Conservation (phyloP, 805 yeast genomes). For the Candida oleophila region DNA sequence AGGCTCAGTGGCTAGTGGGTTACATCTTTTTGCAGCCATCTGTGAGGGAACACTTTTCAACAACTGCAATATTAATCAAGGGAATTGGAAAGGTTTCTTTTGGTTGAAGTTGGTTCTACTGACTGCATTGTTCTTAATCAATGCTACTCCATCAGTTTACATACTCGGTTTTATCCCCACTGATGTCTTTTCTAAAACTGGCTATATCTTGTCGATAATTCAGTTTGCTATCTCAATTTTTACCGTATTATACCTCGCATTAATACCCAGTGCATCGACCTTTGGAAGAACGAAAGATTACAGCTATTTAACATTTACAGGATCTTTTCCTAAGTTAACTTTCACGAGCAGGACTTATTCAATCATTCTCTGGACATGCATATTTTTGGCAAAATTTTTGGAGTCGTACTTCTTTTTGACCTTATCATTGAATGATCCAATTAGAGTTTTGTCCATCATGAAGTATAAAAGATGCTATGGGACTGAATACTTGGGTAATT, state of each 20-base stretch:
- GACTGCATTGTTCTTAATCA: conserved; percentile 16
- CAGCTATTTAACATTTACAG: conserved; percentile 16
- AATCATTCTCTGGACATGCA: conserved; percentile 26
- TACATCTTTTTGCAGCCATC: conserved; percentile 24
- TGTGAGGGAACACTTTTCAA: conserved; percentile 15
- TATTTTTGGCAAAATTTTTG: conserved; percentile 31
- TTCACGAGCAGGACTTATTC: conserved; percentile 24
- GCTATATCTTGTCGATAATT: conserved; percentile 19
- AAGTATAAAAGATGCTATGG: conserved; percentile 26
- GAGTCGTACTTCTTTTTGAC: conserved; percentile 39
- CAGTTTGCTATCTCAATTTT: conserved; percentile 29
- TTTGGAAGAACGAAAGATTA: conserved; percentile 6
- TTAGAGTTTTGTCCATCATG: conserved; percentile 27
- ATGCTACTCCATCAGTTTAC: conserved; percentile 28
- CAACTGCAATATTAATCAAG: background rate
- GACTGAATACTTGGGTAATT: conserved; percentile 21
- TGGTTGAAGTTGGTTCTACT: conserved; percentile 21
- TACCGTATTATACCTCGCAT: conserved; percentile 28
- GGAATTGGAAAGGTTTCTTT: background rate
- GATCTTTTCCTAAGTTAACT: conserved; percentile 23
- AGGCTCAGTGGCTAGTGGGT: conserved; percentile 38
- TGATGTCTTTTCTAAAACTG: conserved; percentile 22
- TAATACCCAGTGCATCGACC: conserved; percentile 22
- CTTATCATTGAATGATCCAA: conserved; percentile 34
- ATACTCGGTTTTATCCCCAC: conserved; percentile 24